Evolutionary conservation across 2,329 filamentous ascomycete species (phyloP), one percentile per base, ranked within the genome.

Genomic region (Amylocarpus encephaloides): DNA sequence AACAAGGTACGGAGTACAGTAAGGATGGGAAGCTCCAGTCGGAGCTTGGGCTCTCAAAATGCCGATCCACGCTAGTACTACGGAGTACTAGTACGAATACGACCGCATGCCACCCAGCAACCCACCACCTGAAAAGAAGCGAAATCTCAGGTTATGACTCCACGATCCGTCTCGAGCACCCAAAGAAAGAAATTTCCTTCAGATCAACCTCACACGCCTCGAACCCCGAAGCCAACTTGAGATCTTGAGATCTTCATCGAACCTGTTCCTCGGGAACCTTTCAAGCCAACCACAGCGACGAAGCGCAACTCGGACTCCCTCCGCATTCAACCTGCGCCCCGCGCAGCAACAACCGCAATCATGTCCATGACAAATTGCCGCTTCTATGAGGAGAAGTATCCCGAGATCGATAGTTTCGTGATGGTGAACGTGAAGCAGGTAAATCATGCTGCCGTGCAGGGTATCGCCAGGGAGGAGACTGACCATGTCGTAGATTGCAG

Each of bases 381-480:
- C 66, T 96, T 94, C 74, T 96, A 95, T 71, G 90, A 95, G 79
- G 89, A 95, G 76, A 95, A 95, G 74, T 96, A 86, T 67, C 90
- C 90, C 52, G 93, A 97, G 79, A 92, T 98, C 70, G 93, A 98
- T 75, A 95, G 89, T 79, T 97, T 96, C 74, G 94, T 98, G 69
- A 98, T 98, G 93, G 93, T 98, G 70, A 98, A 97, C 73, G 93
- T 97, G 66, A 95, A 95, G 82, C 90, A 95, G 84, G 87, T 91
- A 69, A 57, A 78, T 66, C 15, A 16, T 39, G 13, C 10, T n/a
- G 5, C 15, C 19, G 19, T 7, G 30, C n/a, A 30, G 33, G 6
- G 44, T 22, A 34, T 26, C 45, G 13, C 11, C 13, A 11, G 12
- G 12, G 9, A 44, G 12, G 9, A 44, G 33, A 26, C 30, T 47